phyloP scores from a whole-genome alignment of 768 basidiomycete genomes.

The Leucosporidium scottii region DNA sequence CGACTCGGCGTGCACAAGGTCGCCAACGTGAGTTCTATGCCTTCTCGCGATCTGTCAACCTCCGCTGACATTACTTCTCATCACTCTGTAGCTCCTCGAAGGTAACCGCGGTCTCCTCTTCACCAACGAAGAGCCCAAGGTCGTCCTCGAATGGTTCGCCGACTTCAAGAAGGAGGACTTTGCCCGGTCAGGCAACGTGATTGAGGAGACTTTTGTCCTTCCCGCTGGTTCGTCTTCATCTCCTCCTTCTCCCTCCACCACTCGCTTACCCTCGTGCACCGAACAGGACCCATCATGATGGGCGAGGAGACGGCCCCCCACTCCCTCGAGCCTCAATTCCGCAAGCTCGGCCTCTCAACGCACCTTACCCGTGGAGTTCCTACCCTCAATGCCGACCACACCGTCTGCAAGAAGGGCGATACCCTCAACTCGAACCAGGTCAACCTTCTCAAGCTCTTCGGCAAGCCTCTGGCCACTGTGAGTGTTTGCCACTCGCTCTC shows the following conservation, averaged over 20 bases:
- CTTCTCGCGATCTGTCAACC: neutral
- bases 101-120: slow-evolving; percentile 91
- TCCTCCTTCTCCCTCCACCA: neutral
- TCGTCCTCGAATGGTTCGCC: slow-evolving; percentile 89
- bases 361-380: slow-evolving; percentile 77
- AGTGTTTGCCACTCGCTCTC: slow-evolving; percentile 36
- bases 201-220: slow-evolving; percentile 64
- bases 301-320: slow-evolving; percentile 79
- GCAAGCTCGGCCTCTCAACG: slow-evolving; percentile 82
- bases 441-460: slow-evolving; percentile 83
- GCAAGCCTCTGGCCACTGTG: slow-evolving; percentile 81
- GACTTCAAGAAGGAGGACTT: slow-evolving; percentile 85
- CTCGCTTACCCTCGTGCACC: neutral
- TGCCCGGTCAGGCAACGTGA: slow-evolving; percentile 77
- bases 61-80: no score
- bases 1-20: slow-evolving; percentile 68
- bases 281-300: slow-evolving; percentile 68
- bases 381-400: slow-evolving; percentile 64
- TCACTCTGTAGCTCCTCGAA: slow-evolving; percentile 65
- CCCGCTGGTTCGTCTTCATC: slow-evolving; percentile 48
- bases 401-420: slow-evolving; percentile 75
- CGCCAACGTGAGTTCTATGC: slow-evolving; percentile 54
- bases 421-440: slow-evolving; percentile 76
- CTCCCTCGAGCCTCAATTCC: slow-evolving; percentile 92
- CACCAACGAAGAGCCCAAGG: slow-evolving; percentile 79